These are phyloP conservation scores for Lentithecium fluviatile DNA, from an alignment of 495 filamentous ascomycete genomes.

Conservation along the genomic window DNA sequence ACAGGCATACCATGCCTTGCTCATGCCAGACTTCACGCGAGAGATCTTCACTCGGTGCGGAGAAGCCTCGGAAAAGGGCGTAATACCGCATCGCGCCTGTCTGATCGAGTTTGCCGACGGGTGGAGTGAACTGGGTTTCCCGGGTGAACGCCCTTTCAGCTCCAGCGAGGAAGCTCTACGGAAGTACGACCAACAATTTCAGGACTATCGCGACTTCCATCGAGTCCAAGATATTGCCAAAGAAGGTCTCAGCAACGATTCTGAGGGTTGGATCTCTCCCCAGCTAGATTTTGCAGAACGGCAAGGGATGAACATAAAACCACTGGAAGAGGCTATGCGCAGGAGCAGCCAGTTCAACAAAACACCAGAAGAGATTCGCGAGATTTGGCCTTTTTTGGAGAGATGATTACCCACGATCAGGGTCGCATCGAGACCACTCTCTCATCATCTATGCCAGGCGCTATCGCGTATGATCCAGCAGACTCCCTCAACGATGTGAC, in stretches of 20 bases:
- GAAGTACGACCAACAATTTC: slow-evolving; percentile 38
- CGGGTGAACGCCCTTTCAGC: slow-evolving; percentile 39
- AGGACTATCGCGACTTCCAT: slow-evolving; percentile 41
- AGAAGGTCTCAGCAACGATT: slow-evolving; percentile 46
- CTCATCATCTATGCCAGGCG: no score
- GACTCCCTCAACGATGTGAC: no score
- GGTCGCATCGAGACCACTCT: no score
- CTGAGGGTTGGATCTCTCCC: slow-evolving; percentile 44
- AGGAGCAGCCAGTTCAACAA: slow-evolving; percentile 37
- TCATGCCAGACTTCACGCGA: slow-evolving; percentile 40
- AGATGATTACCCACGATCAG: no score
- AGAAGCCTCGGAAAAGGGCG: slow-evolving; percentile 40
- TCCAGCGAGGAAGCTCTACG: slow-evolving; percentile 39
- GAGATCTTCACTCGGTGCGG: slow-evolving; percentile 44
- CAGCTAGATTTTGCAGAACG: slow-evolving; percentile 41
- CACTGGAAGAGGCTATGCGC: slow-evolving; percentile 38
- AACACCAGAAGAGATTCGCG: slow-evolving; percentile 37
- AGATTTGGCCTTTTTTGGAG: slow-evolving; percentile 42
- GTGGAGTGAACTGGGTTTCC: slow-evolving; percentile 40
- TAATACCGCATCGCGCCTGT: slow-evolving; percentile 43
- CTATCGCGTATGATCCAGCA: no score
- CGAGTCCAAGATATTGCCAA: slow-evolving; percentile 39
- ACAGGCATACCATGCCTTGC: slow-evolving; percentile 39
- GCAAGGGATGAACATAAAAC: slow-evolving; percentile 19
- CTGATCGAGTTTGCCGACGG: slow-evolving; percentile 42